Percentiles rank a stretch among this genome's conserved stretches.
Evolutionary conservation across 306 rosid species (phyloP).

Genomic region (Citrullus colocynthis): DNA sequence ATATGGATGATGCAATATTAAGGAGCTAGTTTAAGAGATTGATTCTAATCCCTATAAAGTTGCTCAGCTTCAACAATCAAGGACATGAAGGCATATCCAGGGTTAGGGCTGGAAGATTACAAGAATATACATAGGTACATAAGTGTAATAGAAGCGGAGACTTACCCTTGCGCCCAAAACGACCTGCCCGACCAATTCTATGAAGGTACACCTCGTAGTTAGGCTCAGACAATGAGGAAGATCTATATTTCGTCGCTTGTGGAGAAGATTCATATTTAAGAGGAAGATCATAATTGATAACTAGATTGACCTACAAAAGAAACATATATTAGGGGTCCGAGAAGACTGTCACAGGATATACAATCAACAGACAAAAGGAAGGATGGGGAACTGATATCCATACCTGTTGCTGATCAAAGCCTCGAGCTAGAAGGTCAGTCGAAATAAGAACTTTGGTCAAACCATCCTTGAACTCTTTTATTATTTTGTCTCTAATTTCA

Average conservation of each 20-base stretch:
- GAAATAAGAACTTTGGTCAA: constrained; percentile 72
- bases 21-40: neutral
- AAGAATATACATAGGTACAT: neutral
- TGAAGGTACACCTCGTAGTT: constrained; percentile 79
- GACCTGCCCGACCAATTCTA: constrained; percentile 85
- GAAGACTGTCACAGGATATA: neutral
- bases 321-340: neutral
- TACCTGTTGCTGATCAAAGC: constrained; percentile 90
- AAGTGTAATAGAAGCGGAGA: neutral
- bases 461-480: constrained; percentile 73
- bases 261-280: constrained; percentile 22
- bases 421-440: constrained; percentile 75
- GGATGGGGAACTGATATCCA: neutral
- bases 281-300: constrained; percentile 79
- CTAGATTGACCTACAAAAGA: constrained; percentile 50
- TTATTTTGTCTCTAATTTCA: constrained; percentile 65
- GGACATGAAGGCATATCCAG: neutral
- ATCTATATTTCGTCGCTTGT: neutral
- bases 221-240: constrained; percentile 27
- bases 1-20: neutral
- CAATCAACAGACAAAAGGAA: neutral
- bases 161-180: constrained; percentile 86
- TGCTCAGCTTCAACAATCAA: neutral
- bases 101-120: neutral
- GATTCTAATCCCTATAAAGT: neutral